phyloP scores from a whole-genome alignment of 2,329 filamentous ascomycete species.

The Colletotrichum chrysophilum region DNA sequence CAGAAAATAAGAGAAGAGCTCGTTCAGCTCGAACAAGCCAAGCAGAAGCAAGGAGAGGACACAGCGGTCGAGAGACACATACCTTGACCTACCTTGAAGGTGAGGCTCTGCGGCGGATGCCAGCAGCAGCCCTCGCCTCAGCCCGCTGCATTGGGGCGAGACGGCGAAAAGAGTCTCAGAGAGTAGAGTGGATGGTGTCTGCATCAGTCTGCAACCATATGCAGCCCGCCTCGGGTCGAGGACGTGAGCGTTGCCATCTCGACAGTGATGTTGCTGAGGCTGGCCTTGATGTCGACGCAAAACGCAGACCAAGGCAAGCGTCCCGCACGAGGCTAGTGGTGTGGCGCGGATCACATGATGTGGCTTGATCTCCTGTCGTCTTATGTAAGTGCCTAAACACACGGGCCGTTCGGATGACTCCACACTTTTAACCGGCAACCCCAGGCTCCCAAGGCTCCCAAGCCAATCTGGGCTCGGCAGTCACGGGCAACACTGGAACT shows the following conservation, averaged over 20 bases:
- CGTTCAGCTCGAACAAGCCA: not conserved
- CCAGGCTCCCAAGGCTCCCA: not conserved
- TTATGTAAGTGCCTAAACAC: not conserved
- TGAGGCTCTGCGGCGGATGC: constrained; percentile 18
- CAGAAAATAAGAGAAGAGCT: not conserved
- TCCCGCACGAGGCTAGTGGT: constrained; percentile 21
- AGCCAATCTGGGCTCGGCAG: not conserved
- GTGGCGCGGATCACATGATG: constrained; percentile 7
- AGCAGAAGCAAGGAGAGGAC: not conserved
- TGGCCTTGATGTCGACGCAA: constrained; percentile 21
- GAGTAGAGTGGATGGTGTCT: not conserved
- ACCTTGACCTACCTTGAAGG: constrained; percentile 19
- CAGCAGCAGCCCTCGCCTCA: constrained; percentile 9
- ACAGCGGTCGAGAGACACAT: not conserved
- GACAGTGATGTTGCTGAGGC: constrained; percentile 10
- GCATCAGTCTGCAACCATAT: not conserved
- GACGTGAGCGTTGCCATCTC: constrained; percentile 8
- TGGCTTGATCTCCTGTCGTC: not conserved
- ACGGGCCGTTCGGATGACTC: not conserved
- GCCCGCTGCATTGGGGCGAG: not conserved
- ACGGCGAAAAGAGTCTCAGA: not conserved
- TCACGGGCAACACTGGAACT: not conserved
- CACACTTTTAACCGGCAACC: not conserved
- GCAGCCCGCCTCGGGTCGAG: not conserved
- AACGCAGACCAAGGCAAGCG: constrained; percentile 19